phyloP scores from a whole-genome alignment of 179 eudicot species.

The Dionaea muscipula region DNA sequence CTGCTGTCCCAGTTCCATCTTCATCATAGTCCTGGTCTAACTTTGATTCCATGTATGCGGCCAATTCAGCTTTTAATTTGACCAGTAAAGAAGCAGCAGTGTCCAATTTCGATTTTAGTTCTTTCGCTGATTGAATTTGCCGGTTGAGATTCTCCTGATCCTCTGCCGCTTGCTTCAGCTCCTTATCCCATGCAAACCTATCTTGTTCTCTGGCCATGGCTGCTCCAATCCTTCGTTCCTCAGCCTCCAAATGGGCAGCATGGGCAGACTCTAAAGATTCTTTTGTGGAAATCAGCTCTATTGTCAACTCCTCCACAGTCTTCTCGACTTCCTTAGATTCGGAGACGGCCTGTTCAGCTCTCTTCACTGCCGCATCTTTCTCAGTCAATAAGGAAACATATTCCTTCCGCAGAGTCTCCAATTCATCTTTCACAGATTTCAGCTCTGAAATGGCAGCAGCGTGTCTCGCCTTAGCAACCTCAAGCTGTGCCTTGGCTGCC shows the following conservation, averaged over 20 bases:
- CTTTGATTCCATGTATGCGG: conserved; percentile 64
- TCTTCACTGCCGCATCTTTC: conserved; percentile 50
- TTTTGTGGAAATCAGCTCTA: conserved; percentile 64
- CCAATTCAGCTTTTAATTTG: conserved; percentile 60
- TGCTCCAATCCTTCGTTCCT: conserved; percentile 63
- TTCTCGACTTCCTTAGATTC: conserved; percentile 67
- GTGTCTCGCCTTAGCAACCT: conserved; percentile 67
- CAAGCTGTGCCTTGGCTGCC: conserved; percentile 86
- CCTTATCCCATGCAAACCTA: conserved; percentile 50
- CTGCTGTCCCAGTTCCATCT: conserved; percentile 5
- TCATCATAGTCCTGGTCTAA: conserved; percentile 24
- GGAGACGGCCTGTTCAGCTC: conserved; percentile 53
- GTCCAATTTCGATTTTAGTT: conserved; percentile 50
- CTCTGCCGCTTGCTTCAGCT: conserved; percentile 68
- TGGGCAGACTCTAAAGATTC: conserved; percentile 67
- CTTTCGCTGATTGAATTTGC: conserved; percentile 47
- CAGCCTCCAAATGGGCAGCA: conserved; percentile 71
- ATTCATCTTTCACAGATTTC: conserved; percentile 45
- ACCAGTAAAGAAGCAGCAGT: conserved; percentile 39
- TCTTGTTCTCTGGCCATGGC: conserved; percentile 65
- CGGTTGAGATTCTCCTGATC: conserved; percentile 47
- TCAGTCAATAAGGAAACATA: conserved; percentile 41
- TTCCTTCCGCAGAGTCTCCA: conserved; percentile 43
- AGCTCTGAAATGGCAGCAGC: conserved; percentile 58
- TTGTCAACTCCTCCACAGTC: conserved; percentile 62